A percentile compares a stretch with the other conserved stretches of the same genome.
phyloP scores from a whole-genome alignment of 495 filamentous ascomycete genomes.

The Wilcoxina mikolae region DNA sequence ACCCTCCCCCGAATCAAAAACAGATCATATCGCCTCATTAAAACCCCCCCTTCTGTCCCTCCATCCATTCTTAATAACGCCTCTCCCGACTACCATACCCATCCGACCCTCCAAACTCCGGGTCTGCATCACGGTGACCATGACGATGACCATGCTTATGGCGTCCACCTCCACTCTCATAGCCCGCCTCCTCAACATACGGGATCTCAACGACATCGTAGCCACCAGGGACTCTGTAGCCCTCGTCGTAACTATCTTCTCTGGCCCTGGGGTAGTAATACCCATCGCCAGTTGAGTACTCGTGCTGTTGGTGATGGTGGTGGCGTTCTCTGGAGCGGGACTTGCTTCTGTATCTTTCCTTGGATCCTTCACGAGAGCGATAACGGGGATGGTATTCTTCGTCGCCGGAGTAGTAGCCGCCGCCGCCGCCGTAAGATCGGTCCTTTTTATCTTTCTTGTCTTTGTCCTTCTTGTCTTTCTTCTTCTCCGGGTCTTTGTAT shows the following conservation, averaged over 20 bases:
- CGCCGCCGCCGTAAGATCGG: neutral
- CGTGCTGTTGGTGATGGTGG: neutral
- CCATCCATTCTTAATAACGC: neutral
- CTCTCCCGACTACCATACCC: neutral
- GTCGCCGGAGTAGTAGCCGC: neutral
- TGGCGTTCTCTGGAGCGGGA: neutral
- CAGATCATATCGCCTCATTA: too few species aligned
- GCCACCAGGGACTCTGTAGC: neutral
- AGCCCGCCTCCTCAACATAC: neutral
- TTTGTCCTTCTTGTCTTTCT: neutral
- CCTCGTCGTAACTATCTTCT: neutral
- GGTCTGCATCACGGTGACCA: neutral
- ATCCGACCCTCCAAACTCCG: neutral
- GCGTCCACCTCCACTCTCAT: slow-evolving; percentile 1
- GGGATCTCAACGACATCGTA: neutral
- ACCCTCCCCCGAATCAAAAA: too few species aligned
- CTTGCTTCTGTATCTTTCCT: neutral
- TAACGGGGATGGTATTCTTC: neutral
- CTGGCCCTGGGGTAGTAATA: neutral
- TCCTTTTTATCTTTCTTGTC: slow-evolving; percentile 17
- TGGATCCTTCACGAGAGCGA: neutral
- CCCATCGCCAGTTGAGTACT: neutral
- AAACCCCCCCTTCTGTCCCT: neutral
- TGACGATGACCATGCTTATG: neutral
- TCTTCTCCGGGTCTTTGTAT: slow-evolving; percentile 18